A percentile compares a stretch with the other conserved stretches of the same genome.
Evolutionary conservation across 768 basidiomycete genomes (phyloP).

Genomic region (Thelephora aurantiotincta): DNA sequence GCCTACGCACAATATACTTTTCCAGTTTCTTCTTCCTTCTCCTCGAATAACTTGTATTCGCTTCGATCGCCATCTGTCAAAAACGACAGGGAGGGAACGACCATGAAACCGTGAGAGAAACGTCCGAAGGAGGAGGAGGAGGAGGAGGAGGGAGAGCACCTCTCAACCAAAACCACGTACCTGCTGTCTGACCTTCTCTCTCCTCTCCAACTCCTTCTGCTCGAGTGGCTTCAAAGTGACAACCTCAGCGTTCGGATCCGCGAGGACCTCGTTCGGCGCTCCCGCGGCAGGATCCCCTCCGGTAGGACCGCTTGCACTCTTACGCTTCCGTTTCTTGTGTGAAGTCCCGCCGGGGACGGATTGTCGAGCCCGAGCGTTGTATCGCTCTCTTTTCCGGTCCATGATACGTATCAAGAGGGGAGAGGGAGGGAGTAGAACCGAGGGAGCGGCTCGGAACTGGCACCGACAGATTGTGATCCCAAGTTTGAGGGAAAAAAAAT

Average conservation of each 20-base stretch:
- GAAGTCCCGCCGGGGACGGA: conserved; percentile 9
- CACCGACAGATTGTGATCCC: no score
- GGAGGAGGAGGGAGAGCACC: no score
- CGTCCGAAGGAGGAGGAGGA: no score
- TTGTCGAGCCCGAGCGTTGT: conserved; percentile 15
- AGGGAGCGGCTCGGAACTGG: no score
- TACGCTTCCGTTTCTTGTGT: conserved; percentile 15
- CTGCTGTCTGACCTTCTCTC: conserved; percentile 46
- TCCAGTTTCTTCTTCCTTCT: conserved; percentile 87
- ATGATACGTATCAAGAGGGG: background rate
- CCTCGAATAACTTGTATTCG: conserved; percentile 54
- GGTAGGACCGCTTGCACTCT: conserved; percentile 4
- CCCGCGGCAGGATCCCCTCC: background rate
- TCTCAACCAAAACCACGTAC: no score
- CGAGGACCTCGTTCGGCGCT: conserved; percentile 9
- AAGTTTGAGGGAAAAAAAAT: no score
- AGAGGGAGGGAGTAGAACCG: no score
- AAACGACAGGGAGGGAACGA: background rate
- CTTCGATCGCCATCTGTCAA: conserved; percentile 28
- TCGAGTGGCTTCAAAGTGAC: conserved; percentile 43
- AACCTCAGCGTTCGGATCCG: conserved; percentile 45
- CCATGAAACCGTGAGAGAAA: background rate
- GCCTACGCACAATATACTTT: conserved; percentile 67
- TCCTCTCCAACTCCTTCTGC: conserved; percentile 44
- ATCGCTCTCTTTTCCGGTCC: conserved; percentile 6